Evolutionary conservation across 805 yeast species (phyloP), one percentile per base, ranked within the genome.

Genomic region (Monosporozyma yasuniensis): DNA sequence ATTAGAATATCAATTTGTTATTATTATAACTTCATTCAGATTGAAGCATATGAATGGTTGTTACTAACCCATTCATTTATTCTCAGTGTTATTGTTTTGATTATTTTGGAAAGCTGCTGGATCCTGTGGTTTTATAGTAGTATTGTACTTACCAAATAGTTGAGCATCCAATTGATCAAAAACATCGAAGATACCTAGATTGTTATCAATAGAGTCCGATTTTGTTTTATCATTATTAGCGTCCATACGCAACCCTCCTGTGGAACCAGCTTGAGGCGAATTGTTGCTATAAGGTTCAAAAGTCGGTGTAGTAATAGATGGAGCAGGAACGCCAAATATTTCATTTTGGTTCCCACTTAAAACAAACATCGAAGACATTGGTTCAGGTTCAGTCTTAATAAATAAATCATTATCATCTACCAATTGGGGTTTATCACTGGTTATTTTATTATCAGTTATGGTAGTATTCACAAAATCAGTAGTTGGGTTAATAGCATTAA

Each of bases 151-250:
- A 1, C 96, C 96, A 71, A 88, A 88, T 18, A 88, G 75, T 60
- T 87, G 90, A 60, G 87, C 79, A 63, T 88, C 96, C 44, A 88
- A 67, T 56, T 83, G 85, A 63, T 88, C 96, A 73, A 88, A 84
- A 42, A 86, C 83, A 4, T 95, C 93, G 1, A 93, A 87, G 53
- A 85, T 74, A 58, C 86, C 52, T 9, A 37, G 1, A 38, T 48
- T 38, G 12, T 46, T 43, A 19, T 27, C 30, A 2, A 16, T 30
- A 14, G 16, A 16, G 9, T 47, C 49, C 8, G 14, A 21, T 41
- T 47, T 47, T 6, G 32, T 23, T 8, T 12, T 27, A 19, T 12
- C 9, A 27, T 18, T 18, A 28, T 25, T 42, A 16, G 32, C 11
- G n/a, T 42, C 46, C n/a, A 23, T 44, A 18, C 9, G 18, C 4